Percentiles rank a stretch among this genome's conserved stretches.
These are phyloP conservation scores for Toxicodendron radicans DNA, from an alignment of 345 rosid species.

Conservation along the genomic window DNA sequence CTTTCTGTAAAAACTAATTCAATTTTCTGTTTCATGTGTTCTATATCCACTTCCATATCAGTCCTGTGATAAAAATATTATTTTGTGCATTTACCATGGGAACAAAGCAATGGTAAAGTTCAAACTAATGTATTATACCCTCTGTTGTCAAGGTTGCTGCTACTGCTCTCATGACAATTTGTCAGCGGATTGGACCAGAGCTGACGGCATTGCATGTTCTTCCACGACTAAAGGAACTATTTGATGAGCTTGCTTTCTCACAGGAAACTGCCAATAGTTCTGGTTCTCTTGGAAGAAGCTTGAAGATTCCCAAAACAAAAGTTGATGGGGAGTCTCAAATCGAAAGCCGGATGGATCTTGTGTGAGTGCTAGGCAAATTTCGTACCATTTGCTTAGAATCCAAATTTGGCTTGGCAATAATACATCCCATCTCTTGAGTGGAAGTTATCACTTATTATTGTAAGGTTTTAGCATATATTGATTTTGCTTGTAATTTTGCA, in stretches of 20 bases:
- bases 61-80: not conserved
- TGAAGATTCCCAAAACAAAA: constrained; percentile 43
- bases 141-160: constrained; percentile 70
- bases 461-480: not conserved
- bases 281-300: constrained; percentile 49
- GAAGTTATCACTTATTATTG: not conserved
- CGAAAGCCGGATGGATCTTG: constrained; percentile 87
- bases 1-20: constrained; percentile 4
- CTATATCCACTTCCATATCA: not conserved
- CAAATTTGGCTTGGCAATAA: constrained; percentile 6
- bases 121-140: not conserved
- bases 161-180: constrained; percentile 62
- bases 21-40: not conserved
- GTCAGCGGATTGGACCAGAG: constrained; percentile 91
- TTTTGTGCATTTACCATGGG: constrained; percentile 11
- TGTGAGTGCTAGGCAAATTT: constrained; percentile 57
- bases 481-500: constrained; percentile 29
- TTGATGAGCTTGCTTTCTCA: constrained; percentile 95
- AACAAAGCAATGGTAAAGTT: constrained; percentile 8
- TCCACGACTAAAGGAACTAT: constrained; percentile 87
- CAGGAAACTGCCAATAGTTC: constrained; percentile 49
- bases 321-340: constrained; percentile 56
- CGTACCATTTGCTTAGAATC: constrained; percentile 18
- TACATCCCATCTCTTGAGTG: constrained; percentile 21
- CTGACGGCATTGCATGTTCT: constrained; percentile 81